Evolutionary conservation across 768 basidiomycete species (phyloP).

Genomic region (Suillus weaverae): DNA sequence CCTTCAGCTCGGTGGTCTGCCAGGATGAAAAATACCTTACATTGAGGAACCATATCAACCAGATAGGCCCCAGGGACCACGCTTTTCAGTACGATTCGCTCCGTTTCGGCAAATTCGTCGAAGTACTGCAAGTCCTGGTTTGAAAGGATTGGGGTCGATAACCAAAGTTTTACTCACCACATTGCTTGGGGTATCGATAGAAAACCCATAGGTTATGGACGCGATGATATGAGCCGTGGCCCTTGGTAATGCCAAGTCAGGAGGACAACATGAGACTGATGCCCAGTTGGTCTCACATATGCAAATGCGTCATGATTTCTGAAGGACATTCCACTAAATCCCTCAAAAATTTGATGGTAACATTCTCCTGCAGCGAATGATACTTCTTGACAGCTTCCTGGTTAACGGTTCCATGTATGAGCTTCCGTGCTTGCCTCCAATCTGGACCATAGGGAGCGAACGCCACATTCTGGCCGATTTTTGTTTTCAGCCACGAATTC

Average conservation of each 20-base stretch:
- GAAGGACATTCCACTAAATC: conserved; percentile 8
- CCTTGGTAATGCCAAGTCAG: not conserved
- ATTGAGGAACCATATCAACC: conserved; percentile 10
- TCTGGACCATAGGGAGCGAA: conserved; percentile 18
- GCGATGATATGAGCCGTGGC: conserved; percentile 8
- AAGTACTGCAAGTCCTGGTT: not conserved
- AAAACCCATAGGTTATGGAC: conserved; percentile 11
- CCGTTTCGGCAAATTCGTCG: conserved; percentile 7
- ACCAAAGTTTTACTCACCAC: not conserved
- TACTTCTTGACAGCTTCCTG: conserved; percentile 10
- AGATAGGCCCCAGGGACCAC: conserved; percentile 11
- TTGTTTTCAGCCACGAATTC: not conserved
- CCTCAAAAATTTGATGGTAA: conserved; percentile 4
- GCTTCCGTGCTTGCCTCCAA: conserved; percentile 14
- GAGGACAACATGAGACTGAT: not conserved
- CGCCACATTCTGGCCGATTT: not conserved
- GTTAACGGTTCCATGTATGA: conserved; percentile 3
- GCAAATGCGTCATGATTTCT: conserved; percentile 3
- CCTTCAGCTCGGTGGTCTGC: not conserved
- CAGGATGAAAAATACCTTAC: not conserved
- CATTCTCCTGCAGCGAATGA: conserved; percentile 8
- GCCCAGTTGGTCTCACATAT: conserved; percentile 2
- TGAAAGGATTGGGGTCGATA: not conserved
- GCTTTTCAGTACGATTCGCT: conserved; percentile 5
- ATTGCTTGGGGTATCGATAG: conserved; percentile 5